Base-by-base conservation (phyloP, 2,329 filamentous ascomycete genomes). In the Tympanopsis confertula region DNA sequence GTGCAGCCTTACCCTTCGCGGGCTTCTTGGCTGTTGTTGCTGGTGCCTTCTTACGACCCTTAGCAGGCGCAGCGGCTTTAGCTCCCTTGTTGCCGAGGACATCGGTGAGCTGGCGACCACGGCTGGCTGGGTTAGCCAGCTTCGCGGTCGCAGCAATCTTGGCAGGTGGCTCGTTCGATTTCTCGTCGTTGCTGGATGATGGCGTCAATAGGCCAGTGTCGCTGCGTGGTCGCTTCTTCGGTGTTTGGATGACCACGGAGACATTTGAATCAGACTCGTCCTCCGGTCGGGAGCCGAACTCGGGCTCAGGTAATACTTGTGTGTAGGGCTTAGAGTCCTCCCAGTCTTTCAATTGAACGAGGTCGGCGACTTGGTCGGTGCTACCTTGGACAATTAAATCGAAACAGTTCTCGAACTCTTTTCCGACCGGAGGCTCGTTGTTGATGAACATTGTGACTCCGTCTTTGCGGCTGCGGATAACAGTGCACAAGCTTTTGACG, bases 381-480 rank as follows among this genome's bases (percentile, higher is more conserved):
- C 76, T 71, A 7, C 78, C 80, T 48, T 70, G 71, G 26, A 86
- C 71, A 29, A 84, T 68, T 42, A 85, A 57, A 56, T 86, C 81
- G 69, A 79, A 86, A 44, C 74, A 76, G 41, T 81, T 71, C 44
- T 82, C 76, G 19, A 84, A 72, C 41, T 83, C 78, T 45, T 73
- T 74, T 20, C 75, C 72, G 4, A 68, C 56, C 1, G 80, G 80
- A 35, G 74, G 69, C 41, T 82, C 78, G 41, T 75, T 74, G 57
- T 84, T 85, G 56, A 86, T 78, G 77, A 79, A 85, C 43, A 84
- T 70, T 2, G 78, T 76, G 36, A 82, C 68, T 3, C 79, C 78
- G 45, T 81, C 74, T 44, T 66, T 69, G 37, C 78, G 69, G 50
- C 72, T 67, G 37, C 78, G 65, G 35, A 83, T 78, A 22, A 76